phyloP scores from a whole-genome alignment of 805 yeast genomes.

The Nakazawaea populi region DNA sequence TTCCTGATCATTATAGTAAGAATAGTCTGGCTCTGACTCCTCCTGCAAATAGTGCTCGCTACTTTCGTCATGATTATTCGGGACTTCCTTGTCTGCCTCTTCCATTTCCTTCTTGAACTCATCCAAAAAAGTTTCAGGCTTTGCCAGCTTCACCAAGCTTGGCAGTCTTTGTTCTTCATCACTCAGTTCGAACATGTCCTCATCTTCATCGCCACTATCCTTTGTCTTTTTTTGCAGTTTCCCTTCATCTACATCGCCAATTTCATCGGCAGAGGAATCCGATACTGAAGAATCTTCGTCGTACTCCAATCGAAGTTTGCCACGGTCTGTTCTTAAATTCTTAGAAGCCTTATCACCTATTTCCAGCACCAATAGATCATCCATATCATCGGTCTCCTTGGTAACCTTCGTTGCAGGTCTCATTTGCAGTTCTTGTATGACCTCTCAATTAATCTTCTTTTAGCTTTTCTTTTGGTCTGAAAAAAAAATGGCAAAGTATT shows the following conservation, averaged over 20 bases:
- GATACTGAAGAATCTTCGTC: constrained; percentile 14
- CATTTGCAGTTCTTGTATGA: too few relatives aligned
- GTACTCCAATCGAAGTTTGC: constrained; percentile 12
- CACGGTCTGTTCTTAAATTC: background rate
- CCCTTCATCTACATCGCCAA: constrained; percentile 1
- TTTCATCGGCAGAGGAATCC: constrained; percentile 16
- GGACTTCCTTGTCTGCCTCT: constrained; percentile 17
- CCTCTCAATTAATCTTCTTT: too few relatives aligned
- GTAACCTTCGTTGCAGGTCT: background rate
- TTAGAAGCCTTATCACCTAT: constrained; percentile 9
- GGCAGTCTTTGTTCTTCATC: constrained; percentile 12
- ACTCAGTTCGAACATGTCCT: constrained; percentile 38
- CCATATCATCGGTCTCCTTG: constrained; percentile 5
- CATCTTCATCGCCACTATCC: constrained; percentile 24
- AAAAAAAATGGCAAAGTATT: too few relatives aligned
- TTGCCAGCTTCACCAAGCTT: background rate
- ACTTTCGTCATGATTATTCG: constrained; percentile 20
- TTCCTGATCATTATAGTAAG: constrained; percentile 27
- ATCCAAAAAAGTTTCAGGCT: background rate
- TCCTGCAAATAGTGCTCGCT: constrained; percentile 18
- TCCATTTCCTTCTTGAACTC: constrained; percentile 14
- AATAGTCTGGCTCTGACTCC: constrained; percentile 13
- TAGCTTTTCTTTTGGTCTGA: too few relatives aligned
- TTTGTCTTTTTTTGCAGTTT: constrained; percentile 13
- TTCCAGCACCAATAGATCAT: constrained; percentile 15